These are phyloP conservation scores for Hapsidospora chrysogenum DNA, from an alignment of 495 filamentous ascomycete species.

Conservation along the genomic window DNA sequence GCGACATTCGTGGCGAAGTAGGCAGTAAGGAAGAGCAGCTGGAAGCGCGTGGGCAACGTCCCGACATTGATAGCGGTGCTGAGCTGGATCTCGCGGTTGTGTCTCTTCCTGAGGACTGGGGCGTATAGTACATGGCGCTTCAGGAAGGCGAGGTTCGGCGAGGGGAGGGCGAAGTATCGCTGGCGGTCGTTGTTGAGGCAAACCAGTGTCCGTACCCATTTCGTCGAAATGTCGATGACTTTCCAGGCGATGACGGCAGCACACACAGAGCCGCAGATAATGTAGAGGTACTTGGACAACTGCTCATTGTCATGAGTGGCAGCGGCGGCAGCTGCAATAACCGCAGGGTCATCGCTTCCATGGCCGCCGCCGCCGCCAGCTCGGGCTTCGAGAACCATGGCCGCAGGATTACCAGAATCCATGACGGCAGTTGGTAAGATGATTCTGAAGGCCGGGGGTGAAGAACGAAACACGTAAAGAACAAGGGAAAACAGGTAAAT, in stretches of 20 bases:
- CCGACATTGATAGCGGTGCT: slow-evolving; percentile 75
- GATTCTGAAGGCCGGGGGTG: background rate
- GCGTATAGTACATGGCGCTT: slow-evolving; percentile 75
- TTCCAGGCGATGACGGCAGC: slow-evolving; percentile 28
- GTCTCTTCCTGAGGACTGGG: slow-evolving; percentile 64
- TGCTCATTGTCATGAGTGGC: slow-evolving; percentile 22
- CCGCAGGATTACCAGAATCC: too few relatives aligned
- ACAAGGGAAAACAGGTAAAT: too few relatives aligned
- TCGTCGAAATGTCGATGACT: slow-evolving; percentile 35
- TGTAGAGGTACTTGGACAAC: slow-evolving; percentile 28
- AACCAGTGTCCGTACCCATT: slow-evolving; percentile 58
- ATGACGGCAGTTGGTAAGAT: too few relatives aligned
- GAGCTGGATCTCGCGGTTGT: slow-evolving; percentile 80
- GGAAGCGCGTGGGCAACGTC: slow-evolving; percentile 74
- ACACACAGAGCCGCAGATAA: slow-evolving; percentile 26
- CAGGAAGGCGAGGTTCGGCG: slow-evolving; percentile 41
- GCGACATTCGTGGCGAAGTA: slow-evolving; percentile 65
- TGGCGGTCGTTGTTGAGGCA: slow-evolving; percentile 51
- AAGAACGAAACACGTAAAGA: background rate
- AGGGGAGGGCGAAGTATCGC: slow-evolving; percentile 32
- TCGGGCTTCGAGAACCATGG: too few relatives aligned
- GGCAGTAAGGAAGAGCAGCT: slow-evolving; percentile 52
- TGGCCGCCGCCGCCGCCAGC: too few relatives aligned
- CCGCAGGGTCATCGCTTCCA: too few relatives aligned
- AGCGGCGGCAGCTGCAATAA: slow-evolving; percentile 2